Conservation (phyloP, 2,329 filamentous ascomycete species). For the Colletotrichum brevisporum region DNA sequence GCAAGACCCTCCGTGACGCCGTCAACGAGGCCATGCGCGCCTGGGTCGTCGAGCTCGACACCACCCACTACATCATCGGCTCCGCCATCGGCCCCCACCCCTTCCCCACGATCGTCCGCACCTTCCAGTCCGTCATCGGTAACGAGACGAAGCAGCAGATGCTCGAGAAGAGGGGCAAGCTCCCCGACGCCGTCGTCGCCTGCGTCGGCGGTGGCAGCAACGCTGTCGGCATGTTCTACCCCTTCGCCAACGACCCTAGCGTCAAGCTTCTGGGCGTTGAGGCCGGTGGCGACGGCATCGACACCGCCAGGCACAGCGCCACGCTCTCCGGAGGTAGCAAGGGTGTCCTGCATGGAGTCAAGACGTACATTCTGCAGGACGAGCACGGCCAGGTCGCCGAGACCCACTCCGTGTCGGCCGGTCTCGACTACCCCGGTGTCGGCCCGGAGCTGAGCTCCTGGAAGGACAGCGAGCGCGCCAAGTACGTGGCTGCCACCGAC, state of each 20-base stretch:
- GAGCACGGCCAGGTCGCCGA: slow-evolving; percentile 93
- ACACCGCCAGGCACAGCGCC: slow-evolving; percentile 88
- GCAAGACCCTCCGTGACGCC: slow-evolving; percentile 84
- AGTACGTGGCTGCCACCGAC: slow-evolving; percentile 93
- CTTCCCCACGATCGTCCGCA: slow-evolving; percentile 97
- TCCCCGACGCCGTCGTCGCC: slow-evolving; percentile 95
- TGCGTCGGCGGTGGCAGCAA: slow-evolving; percentile 97
- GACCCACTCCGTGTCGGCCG: slow-evolving; percentile 96
- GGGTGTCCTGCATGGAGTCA: slow-evolving; percentile 94
- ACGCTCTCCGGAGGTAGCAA: slow-evolving; percentile 89
- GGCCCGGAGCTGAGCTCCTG: slow-evolving; percentile 92
- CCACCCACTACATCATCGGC: slow-evolving; percentile 98
- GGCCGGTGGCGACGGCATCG: slow-evolving; percentile 92
- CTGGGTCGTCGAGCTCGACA: slow-evolving; percentile 94
- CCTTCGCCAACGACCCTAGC: slow-evolving; percentile 86
- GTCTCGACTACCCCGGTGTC: slow-evolving; percentile 96
- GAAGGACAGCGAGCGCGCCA: slow-evolving; percentile 91
- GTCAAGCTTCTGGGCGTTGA: slow-evolving; percentile 95
- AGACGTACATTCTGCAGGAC: slow-evolving; percentile 95
- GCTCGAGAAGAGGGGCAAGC: slow-evolving; percentile 84
- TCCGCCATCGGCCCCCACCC: slow-evolving; percentile 98
- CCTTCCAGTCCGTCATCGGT: slow-evolving; percentile 97
- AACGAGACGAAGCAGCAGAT: slow-evolving; percentile 95
- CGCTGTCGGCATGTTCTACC: slow-evolving; percentile 98
- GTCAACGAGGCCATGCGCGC: slow-evolving; percentile 96